Evolutionary conservation across 1,139 yeast species (phyloP).

Genomic region (Scheffersomyces titani): DNA sequence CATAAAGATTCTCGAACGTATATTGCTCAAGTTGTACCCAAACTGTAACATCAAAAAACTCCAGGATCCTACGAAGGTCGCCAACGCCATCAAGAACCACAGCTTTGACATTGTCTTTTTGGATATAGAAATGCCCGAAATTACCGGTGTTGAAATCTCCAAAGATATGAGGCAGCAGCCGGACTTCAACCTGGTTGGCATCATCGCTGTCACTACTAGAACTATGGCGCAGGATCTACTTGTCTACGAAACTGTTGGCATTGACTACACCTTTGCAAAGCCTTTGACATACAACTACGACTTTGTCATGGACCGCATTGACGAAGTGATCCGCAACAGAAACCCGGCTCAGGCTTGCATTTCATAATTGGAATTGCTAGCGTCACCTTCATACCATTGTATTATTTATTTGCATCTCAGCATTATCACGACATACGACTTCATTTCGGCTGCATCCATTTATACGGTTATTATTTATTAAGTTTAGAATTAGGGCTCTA

Average conservation of each 20-base stretch:
- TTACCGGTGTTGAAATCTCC: constrained; percentile 46
- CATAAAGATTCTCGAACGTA: constrained; percentile 36
- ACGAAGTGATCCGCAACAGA: constrained; percentile 15
- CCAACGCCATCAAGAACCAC: constrained; percentile 17
- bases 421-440: not conserved
- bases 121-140: constrained; percentile 50
- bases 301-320: constrained; percentile 18
- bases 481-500: not conserved
- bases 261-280: constrained; percentile 44
- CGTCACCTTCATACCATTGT: not conserved
- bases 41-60: constrained; percentile 27
- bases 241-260: constrained; percentile 34
- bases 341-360: not conserved
- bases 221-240: constrained; percentile 27
- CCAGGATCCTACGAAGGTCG: constrained; percentile 35
- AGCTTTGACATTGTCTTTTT: constrained; percentile 39
- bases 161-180: constrained; percentile 21
- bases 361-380: not conserved
- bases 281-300: constrained; percentile 33
- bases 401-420: not conserved
- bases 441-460: not conserved
- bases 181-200: constrained; percentile 22
- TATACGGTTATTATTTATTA: not conserved
- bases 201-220: constrained; percentile 48
- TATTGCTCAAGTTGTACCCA: constrained; percentile 39